Percentiles rank a stretch among this genome's conserved stretches.
These are phyloP conservation scores for Clitopilus hobsonii DNA, from an alignment of 768 basidiomycete species.

Conservation along the genomic window DNA sequence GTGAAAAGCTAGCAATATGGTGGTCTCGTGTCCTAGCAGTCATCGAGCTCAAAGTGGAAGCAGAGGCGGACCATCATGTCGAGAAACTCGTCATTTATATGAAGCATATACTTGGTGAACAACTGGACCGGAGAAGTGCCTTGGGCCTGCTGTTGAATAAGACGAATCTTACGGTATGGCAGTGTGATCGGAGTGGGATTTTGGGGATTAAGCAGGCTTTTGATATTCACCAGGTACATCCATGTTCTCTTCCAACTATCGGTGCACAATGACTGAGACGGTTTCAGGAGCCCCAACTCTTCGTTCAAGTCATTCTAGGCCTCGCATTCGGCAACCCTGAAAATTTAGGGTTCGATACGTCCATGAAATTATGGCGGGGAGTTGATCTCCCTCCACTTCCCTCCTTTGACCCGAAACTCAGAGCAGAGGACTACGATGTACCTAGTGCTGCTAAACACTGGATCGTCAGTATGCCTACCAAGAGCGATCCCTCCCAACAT, in stretches of 20 bases:
- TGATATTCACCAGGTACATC: constrained; percentile 6
- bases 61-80: neutral
- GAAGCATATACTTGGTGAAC: constrained; percentile 2
- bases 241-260: neutral
- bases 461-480: constrained; percentile 1
- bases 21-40: neutral
- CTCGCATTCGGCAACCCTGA: neutral
- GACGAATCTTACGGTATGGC: neutral
- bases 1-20: neutral
- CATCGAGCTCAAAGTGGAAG: neutral
- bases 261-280: neutral
- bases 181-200: constrained; percentile 1
- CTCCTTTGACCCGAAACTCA: neutral
- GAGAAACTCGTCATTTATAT: neutral
- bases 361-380: neutral
- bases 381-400: neutral
- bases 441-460: neutral
- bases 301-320: neutral
- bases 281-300: neutral
- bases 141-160: neutral
- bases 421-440: neutral
- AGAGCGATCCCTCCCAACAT: neutral
- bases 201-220: constrained; percentile 3
- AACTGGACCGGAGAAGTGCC: constrained; percentile 8
- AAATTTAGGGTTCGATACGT: neutral